phyloP scores from a whole-genome alignment of 208 protist genomes.

The Leishmania braziliensis region DNA sequence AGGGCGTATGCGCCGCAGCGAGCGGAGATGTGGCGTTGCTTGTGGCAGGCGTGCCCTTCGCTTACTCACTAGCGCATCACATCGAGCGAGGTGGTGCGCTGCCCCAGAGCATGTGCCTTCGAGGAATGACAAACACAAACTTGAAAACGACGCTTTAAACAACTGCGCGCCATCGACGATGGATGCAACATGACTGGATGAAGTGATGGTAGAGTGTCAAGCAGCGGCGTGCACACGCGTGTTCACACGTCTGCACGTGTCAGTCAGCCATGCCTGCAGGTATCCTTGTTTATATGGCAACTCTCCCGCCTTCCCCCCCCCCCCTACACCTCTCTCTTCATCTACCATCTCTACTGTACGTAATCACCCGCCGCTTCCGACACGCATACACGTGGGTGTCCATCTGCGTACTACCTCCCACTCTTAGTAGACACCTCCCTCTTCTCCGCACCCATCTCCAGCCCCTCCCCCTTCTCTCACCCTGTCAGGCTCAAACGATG shows the following conservation, averaged over 20 bases:
- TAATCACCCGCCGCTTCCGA: not conserved
- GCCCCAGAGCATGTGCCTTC: not conserved
- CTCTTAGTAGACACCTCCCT: not conserved
- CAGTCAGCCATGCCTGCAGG: not conserved
- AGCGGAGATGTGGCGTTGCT: not conserved
- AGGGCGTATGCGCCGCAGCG: not conserved
- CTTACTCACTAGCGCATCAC: not conserved
- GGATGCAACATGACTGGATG: not conserved
- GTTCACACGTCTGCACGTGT: not conserved
- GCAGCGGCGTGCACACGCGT: slow-evolving; percentile 3
- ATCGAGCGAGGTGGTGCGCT: not conserved
- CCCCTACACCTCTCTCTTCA: not conserved
- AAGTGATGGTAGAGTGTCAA: not conserved
- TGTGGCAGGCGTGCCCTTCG: not conserved
- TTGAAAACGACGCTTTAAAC: not conserved
- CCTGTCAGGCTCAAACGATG: slow-evolving; percentile 43
- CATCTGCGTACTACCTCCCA: not conserved
- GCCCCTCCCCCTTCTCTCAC: slow-evolving; percentile 28
- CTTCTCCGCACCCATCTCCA: not conserved
- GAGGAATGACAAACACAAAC: not conserved
- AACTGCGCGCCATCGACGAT: not conserved
- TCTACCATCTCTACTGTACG: not conserved
- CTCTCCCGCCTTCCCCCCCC: not conserved
- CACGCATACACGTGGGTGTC: not conserved
- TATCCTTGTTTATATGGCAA: not conserved